phyloP scores from a whole-genome alignment of 2,329 filamentous ascomycete genomes.

The Pestalotiopsis sp. region DNA sequence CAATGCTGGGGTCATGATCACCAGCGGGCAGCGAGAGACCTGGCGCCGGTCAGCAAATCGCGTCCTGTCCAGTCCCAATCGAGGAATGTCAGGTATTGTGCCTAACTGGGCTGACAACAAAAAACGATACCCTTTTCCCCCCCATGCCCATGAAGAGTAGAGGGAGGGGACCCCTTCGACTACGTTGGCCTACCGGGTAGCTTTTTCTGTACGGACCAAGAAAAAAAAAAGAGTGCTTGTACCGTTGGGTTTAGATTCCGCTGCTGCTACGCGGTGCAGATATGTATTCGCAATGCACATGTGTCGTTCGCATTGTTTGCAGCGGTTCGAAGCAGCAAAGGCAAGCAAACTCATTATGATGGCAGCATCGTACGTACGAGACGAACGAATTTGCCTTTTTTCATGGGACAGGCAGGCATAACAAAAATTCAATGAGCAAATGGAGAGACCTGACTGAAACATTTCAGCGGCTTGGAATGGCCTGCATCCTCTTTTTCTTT shows the following conservation, averaged over 20 bases:
- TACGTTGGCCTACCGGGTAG: too few relatives aligned
- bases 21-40: background rate
- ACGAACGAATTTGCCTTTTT: background rate
- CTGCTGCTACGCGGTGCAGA: too few relatives aligned
- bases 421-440: background rate
- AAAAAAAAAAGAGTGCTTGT: too few relatives aligned
- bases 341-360: background rate
- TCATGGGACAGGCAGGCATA: background rate
- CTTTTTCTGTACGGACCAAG: too few relatives aligned
- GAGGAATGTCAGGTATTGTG: background rate
- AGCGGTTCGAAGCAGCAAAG: too few relatives aligned
- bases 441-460: slow-evolving; percentile 2
- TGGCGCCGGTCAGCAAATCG: slow-evolving; percentile 11
- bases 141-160: background rate
- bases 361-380: too few relatives aligned
- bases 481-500: background rate
- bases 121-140: background rate
- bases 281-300: too few relatives aligned
- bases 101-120: slow-evolving; percentile 7
- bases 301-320: too few relatives aligned
- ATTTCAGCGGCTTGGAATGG: slow-evolving; percentile 6
- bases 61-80: slow-evolving; percentile 6
- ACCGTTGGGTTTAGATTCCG: too few relatives aligned
- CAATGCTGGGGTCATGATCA: slow-evolving; percentile 12
- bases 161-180: background rate